Base-by-base conservation (phyloP, 495 filamentous ascomycete species). In the Clohesyomyces aquaticus region DNA sequence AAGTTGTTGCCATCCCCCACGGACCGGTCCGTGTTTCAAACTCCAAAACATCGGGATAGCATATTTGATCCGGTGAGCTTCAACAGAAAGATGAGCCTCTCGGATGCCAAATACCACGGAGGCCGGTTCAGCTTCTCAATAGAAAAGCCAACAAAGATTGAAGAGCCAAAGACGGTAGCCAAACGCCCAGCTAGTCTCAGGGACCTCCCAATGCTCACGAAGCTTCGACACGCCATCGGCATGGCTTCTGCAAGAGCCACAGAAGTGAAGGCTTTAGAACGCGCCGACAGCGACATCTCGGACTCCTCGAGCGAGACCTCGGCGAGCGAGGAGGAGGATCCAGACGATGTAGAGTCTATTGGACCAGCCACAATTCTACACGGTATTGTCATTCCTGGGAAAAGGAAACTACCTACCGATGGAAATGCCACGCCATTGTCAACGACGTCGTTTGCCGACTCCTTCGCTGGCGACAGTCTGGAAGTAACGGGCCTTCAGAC, bases 11-110 rank as follows among this genome's bases (percentile, higher is more conserved):
- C 79, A 11, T 63, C 63, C 4, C 61, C 55, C 16, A 66, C 55
- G 32, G 27, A 68, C 16, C 59, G 50, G 25, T 8, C 4, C 16
- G 12, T 10, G 22, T 3, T 19, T 9, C 11, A 59, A 21, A 60
- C 68, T 19, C 46, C 68, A 4, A 61, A 68, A 54, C 22, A 55
- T 35, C 59, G 51, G 41, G 75, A 75, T 35, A 82, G 80, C 21
- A 71, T 78, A 54, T 84, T 82, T 68, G 75, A 78, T 38, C 77
- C 80, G 1, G 75, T 83, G 10, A 61, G 72, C 16, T 84, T 84
- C 59, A 77, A 77, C 65, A 72, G 68, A 41, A 79, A 75, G 48
- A 66, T 80, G 43, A 77, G 69, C 49, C 56, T 76, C 32, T 79
- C 79, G 67, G 77, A 82, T 60, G 72, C 79, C 43, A 85, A 84